Percentiles rank a stretch among this genome's conserved stretches.
These are phyloP conservation scores for Aspergillus quadricinctus DNA, from an alignment of 2,329 filamentous ascomycete species.

Conservation along the genomic window DNA sequence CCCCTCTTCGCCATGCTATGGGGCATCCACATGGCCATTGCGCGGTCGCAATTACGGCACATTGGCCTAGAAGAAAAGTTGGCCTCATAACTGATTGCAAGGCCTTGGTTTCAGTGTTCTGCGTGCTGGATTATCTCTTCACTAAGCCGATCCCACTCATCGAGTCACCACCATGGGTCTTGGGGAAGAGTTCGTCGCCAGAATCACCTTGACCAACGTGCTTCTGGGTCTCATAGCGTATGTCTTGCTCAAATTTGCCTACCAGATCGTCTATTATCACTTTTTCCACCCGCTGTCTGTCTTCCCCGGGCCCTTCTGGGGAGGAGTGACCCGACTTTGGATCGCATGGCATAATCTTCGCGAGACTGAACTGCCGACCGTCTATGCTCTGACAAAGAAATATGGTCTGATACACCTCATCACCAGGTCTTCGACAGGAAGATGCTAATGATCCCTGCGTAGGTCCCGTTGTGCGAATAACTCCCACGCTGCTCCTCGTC, in stretches of 20 bases:
- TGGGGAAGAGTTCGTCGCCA: conserved; percentile 19
- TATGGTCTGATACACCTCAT: not conserved
- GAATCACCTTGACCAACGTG: conserved; percentile 24
- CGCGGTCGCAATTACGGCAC: not conserved
- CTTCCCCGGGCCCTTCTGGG: conserved; percentile 55
- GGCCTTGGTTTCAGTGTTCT: not conserved
- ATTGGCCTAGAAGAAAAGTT: not conserved
- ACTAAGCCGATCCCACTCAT: not conserved
- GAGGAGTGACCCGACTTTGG: conserved; percentile 51
- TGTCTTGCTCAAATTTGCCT: conserved; percentile 19
- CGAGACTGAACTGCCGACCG: conserved; percentile 43
- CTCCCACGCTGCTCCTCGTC: conserved; percentile 51
- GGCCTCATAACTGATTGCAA: not conserved
- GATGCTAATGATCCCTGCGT: not conserved
- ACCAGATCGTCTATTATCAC: conserved; percentile 39
- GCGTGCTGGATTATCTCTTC: not conserved
- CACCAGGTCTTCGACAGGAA: not conserved
- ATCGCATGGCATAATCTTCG: conserved; percentile 50
- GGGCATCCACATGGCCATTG: not conserved
- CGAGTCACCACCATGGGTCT: conserved; percentile 21
- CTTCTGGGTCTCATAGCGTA: conserved; percentile 21
- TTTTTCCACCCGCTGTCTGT: conserved; percentile 51
- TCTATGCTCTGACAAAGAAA: conserved; percentile 39
- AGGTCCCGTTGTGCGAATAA: conserved; percentile 53
- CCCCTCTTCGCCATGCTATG: too few relatives aligned